A percentile compares a stretch with the other conserved stretches of the same genome.
Evolutionary conservation across 2,329 filamentous ascomycete genomes (phyloP).

Genomic region (Phyllachora maydis): DNA sequence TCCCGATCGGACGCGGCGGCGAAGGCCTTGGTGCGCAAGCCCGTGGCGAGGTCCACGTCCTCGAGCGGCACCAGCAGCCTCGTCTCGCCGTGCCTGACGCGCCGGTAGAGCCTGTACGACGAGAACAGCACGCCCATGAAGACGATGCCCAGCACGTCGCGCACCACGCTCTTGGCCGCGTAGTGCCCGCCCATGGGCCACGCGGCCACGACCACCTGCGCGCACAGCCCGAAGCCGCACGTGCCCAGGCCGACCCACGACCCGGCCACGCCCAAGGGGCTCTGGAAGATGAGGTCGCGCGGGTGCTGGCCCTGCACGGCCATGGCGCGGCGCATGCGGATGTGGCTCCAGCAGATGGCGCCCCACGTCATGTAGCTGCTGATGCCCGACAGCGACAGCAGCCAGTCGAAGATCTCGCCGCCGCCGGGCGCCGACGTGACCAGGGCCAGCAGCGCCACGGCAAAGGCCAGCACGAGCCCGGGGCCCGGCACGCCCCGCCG

Average conservation of each 20-base stretch:
- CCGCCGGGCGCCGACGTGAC: slow-evolving; percentile 16
- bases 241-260: slow-evolving; percentile 8
- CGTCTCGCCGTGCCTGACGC: slow-evolving; percentile 1
- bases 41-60: slow-evolving; percentile 8
- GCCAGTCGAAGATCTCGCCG: slow-evolving; percentile 20
- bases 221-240: slow-evolving; percentile 10
- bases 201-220: slow-evolving; percentile 10
- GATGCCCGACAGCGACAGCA: slow-evolving; percentile 27
- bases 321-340: slow-evolving; percentile 20
- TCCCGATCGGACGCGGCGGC: slow-evolving; percentile 1
- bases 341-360: slow-evolving; percentile 21
- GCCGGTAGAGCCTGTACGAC: slow-evolving; percentile 7
- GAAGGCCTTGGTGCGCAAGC: slow-evolving; percentile 3
- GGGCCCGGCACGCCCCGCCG: slow-evolving; percentile 19
- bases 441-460: slow-evolving; percentile 20
- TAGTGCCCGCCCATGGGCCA: slow-evolving; percentile 5
- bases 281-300: slow-evolving; percentile 12
- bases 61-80: slow-evolving; percentile 7
- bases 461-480: slow-evolving; percentile 16
- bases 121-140: slow-evolving; percentile 8
- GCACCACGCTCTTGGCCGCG: slow-evolving; percentile 5
- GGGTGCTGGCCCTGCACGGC: slow-evolving; percentile 14
- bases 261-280: slow-evolving; percentile 9
- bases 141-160: slow-evolving; percentile 10
- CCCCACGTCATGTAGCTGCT: slow-evolving; percentile 26